phyloP scores from a whole-genome alignment of 371 early-diverging fungal genomes.

The Lichtheimia corymbifera region DNA sequence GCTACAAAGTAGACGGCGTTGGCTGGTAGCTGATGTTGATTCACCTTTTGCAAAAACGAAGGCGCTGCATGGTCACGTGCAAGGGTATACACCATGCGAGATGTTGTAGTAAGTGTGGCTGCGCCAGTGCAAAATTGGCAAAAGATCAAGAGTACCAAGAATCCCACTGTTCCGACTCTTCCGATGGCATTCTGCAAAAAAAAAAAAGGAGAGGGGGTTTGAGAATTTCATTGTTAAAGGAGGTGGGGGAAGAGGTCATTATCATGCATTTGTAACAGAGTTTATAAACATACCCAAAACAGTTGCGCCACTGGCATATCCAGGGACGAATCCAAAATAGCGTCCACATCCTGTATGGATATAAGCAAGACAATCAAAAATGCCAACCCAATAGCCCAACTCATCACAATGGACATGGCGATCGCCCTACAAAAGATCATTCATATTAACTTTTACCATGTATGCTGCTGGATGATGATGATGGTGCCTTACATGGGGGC shows the following conservation, averaged over 20 bases:
- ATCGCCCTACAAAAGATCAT: constrained; percentile 29
- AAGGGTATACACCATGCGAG: constrained; percentile 70
- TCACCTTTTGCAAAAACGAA: constrained; percentile 36
- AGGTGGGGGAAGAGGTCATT: background rate
- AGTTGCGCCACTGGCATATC: constrained; percentile 46
- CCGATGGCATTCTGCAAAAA: constrained; percentile 53
- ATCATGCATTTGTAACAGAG: background rate
- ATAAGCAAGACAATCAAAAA: constrained; percentile 36
- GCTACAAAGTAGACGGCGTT: constrained; percentile 48
- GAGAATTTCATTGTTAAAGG: background rate
- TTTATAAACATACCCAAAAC: constrained; percentile 27
- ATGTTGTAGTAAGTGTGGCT: constrained; percentile 52
- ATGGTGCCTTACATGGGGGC: constrained; percentile 32
- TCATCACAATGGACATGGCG: constrained; percentile 33
- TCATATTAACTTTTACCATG: too few species aligned
- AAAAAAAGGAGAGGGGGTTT: too few species aligned
- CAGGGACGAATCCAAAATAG: constrained; percentile 28
- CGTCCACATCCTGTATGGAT: constrained; percentile 44
- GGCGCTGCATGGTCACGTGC: constrained; percentile 65
- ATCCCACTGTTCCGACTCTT: constrained; percentile 32
- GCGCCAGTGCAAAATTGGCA: constrained; percentile 63
- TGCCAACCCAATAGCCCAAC: constrained; percentile 41
- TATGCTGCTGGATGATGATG: too few species aligned
- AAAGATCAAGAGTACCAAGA: constrained; percentile 50
- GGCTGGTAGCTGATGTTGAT: constrained; percentile 34